Conservation (phyloP, 106 monocot genomes). For the Vanilla planifolia region DNA sequence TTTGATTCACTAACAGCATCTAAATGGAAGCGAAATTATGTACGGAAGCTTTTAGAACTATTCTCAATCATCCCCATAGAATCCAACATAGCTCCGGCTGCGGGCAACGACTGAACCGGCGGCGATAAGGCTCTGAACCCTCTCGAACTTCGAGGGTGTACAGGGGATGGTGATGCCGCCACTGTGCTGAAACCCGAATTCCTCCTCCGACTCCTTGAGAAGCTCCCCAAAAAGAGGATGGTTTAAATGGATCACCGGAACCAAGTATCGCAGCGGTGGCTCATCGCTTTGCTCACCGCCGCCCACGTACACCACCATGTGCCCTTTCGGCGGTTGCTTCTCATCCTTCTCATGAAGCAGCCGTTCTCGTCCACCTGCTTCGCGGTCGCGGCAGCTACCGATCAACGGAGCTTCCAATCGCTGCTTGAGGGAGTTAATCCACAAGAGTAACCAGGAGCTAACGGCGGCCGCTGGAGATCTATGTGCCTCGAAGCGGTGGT, state of each 20-base stretch:
- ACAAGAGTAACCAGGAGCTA: neutral
- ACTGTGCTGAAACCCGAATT: conserved; percentile 14
- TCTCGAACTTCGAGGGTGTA: conserved; percentile 1
- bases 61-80: neutral
- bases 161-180: conserved; percentile 15
- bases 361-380: neutral
- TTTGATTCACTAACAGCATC: too few species aligned
- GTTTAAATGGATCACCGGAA: conserved; percentile 8
- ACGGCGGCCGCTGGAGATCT: neutral
- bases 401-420: neutral
- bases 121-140: neutral
- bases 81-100: neutral
- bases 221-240: conserved; percentile 14
- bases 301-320: neutral
- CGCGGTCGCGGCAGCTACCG: too few species aligned
- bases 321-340: neutral
- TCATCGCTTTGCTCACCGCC: neutral
- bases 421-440: neutral
- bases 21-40: too few species aligned
- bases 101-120: neutral
- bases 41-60: too few species aligned
- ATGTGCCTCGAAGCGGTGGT: neutral
- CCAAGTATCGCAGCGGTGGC: conserved; percentile 12
- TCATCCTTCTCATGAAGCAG: neutral
- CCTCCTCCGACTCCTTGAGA: conserved; percentile 11